Base-by-base conservation (phyloP, 2,329 filamentous ascomycete genomes). In the Fusarium denticulatum region DNA sequence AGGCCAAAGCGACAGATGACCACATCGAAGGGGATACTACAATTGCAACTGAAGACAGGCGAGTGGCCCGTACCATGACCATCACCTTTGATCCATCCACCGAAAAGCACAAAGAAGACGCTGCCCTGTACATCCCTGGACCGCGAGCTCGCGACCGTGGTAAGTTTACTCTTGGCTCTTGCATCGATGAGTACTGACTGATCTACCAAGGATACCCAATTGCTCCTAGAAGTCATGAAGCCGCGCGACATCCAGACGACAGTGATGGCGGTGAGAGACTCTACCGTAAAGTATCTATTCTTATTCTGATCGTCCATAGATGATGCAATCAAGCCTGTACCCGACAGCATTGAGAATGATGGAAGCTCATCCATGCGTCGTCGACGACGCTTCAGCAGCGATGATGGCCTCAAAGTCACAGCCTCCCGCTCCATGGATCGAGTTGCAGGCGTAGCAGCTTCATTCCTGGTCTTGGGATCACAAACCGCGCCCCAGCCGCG, bases 391-490 rank as follows among this genome's bases (percentile, higher is more conserved):
- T 26, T 49, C 1, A 24, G 53, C 6, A 69, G 4, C 6, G 39
- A 32, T 0, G 46, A 49, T 9, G 36, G 52, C 0, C n/a, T 69
- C 0, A 52, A 55, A 6, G 26, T 69, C 0, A 65, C 34, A 1
- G 60, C 26, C 6, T 13, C 65, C 2, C 32, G 28, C 7, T 69
- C 67, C 3, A 55, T 70, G 8, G 67, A 69, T 1, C 67, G 52
- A 1, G 65, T 65, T 13, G 65, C 50, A 3, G 47, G 28, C 16
- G 65, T 64, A 0, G 59, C 67, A 1, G 45, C 67, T 1, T 69
- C 59, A 0, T 8, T 69, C 1, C 20, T 70, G 13, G 14, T 69
- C 8, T 26, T 69, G 1, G 65, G 65, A 5, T 64, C 65, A 5
- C 43, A 70, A 7, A 64, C 47, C 2, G 30, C 32, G 5, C 46